phyloP scores from a whole-genome alignment of 306 rosid species.

The Herpetospermum pedunculosum region DNA sequence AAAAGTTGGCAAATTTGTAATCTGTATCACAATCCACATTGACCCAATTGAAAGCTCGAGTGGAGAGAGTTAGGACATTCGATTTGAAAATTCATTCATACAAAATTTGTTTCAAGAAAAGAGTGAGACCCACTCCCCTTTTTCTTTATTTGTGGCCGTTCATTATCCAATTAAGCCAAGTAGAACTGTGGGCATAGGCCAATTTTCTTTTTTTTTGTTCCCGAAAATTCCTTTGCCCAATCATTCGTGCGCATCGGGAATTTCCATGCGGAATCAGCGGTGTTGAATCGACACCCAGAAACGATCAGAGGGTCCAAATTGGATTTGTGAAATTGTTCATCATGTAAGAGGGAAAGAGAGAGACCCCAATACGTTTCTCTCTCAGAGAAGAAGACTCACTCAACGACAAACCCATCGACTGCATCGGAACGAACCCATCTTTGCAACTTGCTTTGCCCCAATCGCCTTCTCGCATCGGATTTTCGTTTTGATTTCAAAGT shows the following conservation, averaged over 20 bases:
- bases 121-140: too few species aligned
- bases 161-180: conserved; percentile 2
- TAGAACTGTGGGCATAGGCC: background rate
- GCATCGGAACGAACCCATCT: background rate
- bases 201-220: conserved; percentile 2
- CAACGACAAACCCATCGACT: conserved; percentile 3
- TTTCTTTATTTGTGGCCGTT: too few species aligned
- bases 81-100: too few species aligned
- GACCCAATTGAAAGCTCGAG: too few species aligned
- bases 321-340: background rate
- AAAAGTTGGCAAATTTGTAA: too few species aligned
- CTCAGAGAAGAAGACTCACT: background rate
- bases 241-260: background rate
- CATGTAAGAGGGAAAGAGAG: background rate
- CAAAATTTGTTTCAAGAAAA: too few species aligned
- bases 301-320: background rate
- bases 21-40: too few species aligned
- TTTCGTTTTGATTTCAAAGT: background rate
- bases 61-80: too few species aligned
- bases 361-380: conserved; percentile 6
- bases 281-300: background rate
- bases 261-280: background rate
- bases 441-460: background rate
- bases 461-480: background rate
- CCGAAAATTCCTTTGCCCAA: background rate